Conservation (phyloP, 139 green algal genomes). For the Chlorella vulgaris region DNA sequence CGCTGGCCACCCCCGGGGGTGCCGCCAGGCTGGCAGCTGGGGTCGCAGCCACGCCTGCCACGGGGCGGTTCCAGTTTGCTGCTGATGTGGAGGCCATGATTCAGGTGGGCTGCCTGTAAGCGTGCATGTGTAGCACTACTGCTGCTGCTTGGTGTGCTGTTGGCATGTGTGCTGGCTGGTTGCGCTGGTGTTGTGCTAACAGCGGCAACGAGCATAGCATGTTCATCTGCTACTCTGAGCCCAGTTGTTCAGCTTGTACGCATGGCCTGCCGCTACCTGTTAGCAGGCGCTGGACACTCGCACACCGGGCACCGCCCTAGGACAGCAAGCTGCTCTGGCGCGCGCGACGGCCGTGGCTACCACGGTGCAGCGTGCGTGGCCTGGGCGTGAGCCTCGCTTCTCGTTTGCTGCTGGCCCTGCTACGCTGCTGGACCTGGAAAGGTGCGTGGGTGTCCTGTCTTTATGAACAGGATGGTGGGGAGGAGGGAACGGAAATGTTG, state of each 20-base stretch:
- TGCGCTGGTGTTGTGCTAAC: neutral
- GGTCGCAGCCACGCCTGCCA: neutral
- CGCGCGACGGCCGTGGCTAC: neutral
- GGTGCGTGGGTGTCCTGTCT: conserved; percentile 7
- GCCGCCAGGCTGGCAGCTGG: neutral
- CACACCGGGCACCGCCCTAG: conserved; percentile 24
- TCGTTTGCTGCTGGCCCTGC: neutral
- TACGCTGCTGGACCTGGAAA: conserved; percentile 27
- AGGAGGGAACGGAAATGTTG: neutral
- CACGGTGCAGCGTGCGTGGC: conserved; percentile 7
- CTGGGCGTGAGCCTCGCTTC: neutral
- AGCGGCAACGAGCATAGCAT: no score
- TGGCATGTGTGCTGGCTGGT: neutral
- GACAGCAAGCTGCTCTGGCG: neutral
- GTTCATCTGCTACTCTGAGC: no score
- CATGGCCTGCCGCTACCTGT: no score
- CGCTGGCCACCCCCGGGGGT: conserved; percentile 5
- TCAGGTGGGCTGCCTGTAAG: conserved; percentile 3
- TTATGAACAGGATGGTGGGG: neutral
- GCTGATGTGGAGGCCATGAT: conserved; percentile 33
- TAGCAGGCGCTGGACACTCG: conserved; percentile 25
- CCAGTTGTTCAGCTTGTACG: neutral
- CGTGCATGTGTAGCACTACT: neutral
- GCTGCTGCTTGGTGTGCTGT: neutral
- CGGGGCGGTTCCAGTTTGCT: conserved; percentile 27